Conservation (phyloP, 169 alveolate genomes). For the Babesia bigemina region DNA sequence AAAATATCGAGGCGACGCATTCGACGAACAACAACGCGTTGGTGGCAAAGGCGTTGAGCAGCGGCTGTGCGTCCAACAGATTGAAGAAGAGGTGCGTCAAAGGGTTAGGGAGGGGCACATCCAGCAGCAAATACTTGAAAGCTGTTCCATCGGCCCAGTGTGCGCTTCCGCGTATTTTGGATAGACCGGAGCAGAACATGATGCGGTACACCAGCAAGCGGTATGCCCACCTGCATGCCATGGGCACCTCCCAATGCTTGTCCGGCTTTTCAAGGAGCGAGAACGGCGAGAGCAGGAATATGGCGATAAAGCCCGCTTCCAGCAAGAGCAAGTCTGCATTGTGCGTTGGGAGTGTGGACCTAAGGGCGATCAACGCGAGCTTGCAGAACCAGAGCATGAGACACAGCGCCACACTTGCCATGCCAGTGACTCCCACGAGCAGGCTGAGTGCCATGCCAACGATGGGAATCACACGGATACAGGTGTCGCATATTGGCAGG, state of each 20-base stretch:
- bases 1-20: constrained; percentile 38
- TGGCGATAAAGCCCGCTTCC: constrained; percentile 58
- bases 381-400: constrained; percentile 37
- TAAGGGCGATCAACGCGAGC: constrained; percentile 34
- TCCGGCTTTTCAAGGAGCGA: constrained; percentile 26
- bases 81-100: constrained; percentile 7
- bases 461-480: constrained; percentile 30
- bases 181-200: constrained; percentile 47
- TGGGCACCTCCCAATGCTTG: constrained; percentile 43
- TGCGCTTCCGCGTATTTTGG: constrained; percentile 17
- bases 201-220: constrained; percentile 44
- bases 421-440: constrained; percentile 41
- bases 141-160: constrained; percentile 2
- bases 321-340: constrained; percentile 55
- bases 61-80: background rate
- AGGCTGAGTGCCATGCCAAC: constrained; percentile 38
- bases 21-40: constrained; percentile 31
- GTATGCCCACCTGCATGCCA: constrained; percentile 45
- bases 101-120: constrained; percentile 56
- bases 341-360: constrained; percentile 28
- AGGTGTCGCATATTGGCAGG: constrained; percentile 41
- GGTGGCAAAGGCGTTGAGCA: constrained; percentile 10
- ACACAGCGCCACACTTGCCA: constrained; percentile 30
- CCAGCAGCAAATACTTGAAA: constrained; percentile 30
- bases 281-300: constrained; percentile 57